A percentile compares a stretch with the other conserved stretches of the same genome.
Evolutionary conservation across 2,329 filamentous ascomycete genomes (phyloP).

Genomic region (Alternaria sp.): DNA sequence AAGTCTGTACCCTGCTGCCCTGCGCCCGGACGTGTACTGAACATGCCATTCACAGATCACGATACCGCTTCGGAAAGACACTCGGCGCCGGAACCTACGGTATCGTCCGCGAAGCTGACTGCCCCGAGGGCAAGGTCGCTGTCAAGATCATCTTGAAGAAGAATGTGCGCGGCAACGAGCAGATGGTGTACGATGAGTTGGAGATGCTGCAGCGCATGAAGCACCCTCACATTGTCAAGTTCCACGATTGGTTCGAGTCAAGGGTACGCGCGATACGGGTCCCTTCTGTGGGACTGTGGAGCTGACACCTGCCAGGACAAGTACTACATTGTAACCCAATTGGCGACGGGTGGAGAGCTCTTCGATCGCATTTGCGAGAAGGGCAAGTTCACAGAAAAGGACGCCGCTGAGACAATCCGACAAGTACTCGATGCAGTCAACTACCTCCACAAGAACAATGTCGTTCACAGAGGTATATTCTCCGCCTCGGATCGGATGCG

Average conservation of each 20-base stretch:
- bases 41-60: conserved; percentile 63
- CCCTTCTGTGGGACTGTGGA: background rate
- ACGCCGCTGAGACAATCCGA: conserved; percentile 92
- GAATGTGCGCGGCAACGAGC: conserved; percentile 97
- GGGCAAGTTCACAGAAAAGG: conserved; percentile 98
- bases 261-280: conserved; percentile 64
- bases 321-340: conserved; percentile 98
- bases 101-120: conserved; percentile 93
- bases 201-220: conserved; percentile 89
- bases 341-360: conserved; percentile 93
- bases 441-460: conserved; percentile 92
- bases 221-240: conserved; percentile 95
- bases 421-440: conserved; percentile 92
- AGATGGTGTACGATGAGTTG: conserved; percentile 98
- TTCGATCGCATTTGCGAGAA: conserved; percentile 98
- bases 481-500: background rate
- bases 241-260: conserved; percentile 99
- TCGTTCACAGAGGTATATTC: conserved; percentile 85
- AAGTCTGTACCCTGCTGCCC: conserved; percentile 67
- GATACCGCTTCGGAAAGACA: conserved; percentile 91
- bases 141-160: conserved; percentile 99
- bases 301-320: conserved; percentile 73
- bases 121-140: conserved; percentile 83
- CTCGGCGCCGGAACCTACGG: conserved; percentile 97
- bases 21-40: conserved; percentile 35